Base-by-base conservation (phyloP, 176 grass and related monocot genomes). In the Rhipidocladum racemiflorum region DNA sequence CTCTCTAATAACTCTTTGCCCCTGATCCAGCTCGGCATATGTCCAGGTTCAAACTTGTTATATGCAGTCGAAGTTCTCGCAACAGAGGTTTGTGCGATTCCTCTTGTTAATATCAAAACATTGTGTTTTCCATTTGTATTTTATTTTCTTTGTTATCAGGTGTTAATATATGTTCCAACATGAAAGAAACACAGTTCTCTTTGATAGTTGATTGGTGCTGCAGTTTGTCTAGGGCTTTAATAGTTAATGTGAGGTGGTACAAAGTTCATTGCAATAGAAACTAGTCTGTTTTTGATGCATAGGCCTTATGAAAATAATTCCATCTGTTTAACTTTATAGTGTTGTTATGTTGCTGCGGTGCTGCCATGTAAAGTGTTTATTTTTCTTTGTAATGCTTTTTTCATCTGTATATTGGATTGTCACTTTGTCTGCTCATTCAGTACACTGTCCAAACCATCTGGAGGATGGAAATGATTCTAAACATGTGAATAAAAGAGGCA, bases 11-110 rank as follows among this genome's bases (percentile, higher is more conserved):
- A 78, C 77, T 45, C 7, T 65, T 76, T 42, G 74, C 74, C 82
- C 74, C 28, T 90, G 39, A 72, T 84, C 45, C 91, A 99, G 97
- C 87, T 93, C 85, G 97, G 91, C 44, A 77, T 99, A 68, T 88
- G 87, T 82, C 91, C 87, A 36, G 97, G 97, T 89, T 99, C 93
- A 83, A 99, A 96, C 72, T 90, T 96, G 56, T 89, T 99, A 80
- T 99, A 89, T 7, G 97, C 93, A 65, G 93, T 99, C 7, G 93
- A 96, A 79, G 91, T 99, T 85, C 84, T 99, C 68, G 97, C 94
- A 51, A 93, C 97, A 78, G 91, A 92, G 97, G 97, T 99, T 93
- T 80, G 89, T 89, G 15, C n/a, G 84, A 70, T 77, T 78, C 38
- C 64, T 83, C 65, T 46, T 61, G 25, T 70, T 83, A 76, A 86